phyloP scores from a whole-genome alignment of 2,329 filamentous ascomycete species.

The Neurospora sp. region DNA sequence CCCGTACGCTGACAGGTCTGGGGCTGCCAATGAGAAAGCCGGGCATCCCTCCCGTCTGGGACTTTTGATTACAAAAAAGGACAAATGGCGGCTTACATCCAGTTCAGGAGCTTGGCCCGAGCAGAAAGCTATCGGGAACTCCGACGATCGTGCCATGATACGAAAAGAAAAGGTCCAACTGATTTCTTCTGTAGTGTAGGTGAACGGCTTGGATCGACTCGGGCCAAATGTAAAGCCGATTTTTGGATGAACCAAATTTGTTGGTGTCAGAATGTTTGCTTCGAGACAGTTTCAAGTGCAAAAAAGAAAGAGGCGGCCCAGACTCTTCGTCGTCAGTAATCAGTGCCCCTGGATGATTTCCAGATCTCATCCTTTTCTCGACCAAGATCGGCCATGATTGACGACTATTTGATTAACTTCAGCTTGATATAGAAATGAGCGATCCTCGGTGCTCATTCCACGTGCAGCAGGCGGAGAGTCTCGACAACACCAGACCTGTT shows the following conservation, averaged over 20 bases:
- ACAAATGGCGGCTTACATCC: background rate
- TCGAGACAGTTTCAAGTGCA: background rate
- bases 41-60: background rate
- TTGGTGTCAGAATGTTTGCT: background rate
- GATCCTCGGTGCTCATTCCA: background rate
- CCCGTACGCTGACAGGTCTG: background rate
- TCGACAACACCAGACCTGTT: background rate
- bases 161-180: background rate
- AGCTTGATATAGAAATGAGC: background rate
- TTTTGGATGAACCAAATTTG: background rate
- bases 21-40: background rate
- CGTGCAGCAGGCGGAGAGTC: background rate
- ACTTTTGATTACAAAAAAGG: background rate
- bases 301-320: background rate
- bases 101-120: background rate
- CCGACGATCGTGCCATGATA: background rate
- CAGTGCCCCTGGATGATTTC: background rate
- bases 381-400: background rate
- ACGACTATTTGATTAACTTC: background rate
- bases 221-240: background rate
- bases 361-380: background rate
- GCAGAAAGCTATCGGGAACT: background rate
- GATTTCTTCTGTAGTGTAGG: background rate
- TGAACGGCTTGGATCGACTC: background rate
- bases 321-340: background rate